Evolutionary conservation across 768 basidiomycete genomes (phyloP).

Genomic region (Pisolithus tinctorius): DNA sequence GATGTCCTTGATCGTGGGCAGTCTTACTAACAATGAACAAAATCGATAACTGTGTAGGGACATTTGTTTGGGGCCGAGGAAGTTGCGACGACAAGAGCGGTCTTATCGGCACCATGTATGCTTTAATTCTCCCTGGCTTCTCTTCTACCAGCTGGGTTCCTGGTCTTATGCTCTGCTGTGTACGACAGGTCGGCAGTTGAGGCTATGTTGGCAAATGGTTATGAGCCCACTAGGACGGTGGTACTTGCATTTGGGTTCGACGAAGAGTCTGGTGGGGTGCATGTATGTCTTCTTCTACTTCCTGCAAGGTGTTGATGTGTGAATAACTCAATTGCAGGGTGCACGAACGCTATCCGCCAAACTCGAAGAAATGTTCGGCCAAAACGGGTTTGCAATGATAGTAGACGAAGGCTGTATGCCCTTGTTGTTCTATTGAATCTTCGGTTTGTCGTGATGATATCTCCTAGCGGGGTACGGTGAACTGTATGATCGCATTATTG

Average conservation of each 20-base stretch:
- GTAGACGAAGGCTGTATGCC: slow-evolving; percentile 79
- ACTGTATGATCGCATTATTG: slow-evolving; percentile 47
- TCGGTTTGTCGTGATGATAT: background rate
- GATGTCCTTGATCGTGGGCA: no score
- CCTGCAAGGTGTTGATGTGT: background rate
- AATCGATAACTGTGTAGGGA: slow-evolving; percentile 13
- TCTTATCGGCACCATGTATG: slow-evolving; percentile 57
- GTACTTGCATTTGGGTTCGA: slow-evolving; percentile 70
- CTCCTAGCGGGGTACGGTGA: slow-evolving; percentile 42
- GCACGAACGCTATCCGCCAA: slow-evolving; percentile 41
- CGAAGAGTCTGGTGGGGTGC: slow-evolving; percentile 56
- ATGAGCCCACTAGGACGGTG: slow-evolving; percentile 55
- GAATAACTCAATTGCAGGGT: slow-evolving; percentile 35
- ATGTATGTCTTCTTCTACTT: slow-evolving; percentile 25
- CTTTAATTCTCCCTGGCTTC: background rate
- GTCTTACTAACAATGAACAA: background rate
- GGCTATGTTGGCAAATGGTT: slow-evolving; percentile 52
- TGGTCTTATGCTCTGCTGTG: background rate
- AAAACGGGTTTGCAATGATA: slow-evolving; percentile 66
- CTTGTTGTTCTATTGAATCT: no score
- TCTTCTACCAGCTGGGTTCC: background rate
- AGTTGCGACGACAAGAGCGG: slow-evolving; percentile 57
- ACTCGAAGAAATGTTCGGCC: slow-evolving; percentile 59
- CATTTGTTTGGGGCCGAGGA: slow-evolving; percentile 46
- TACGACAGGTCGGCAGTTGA: slow-evolving; percentile 49